Conservation (phyloP, 805 yeast genomes). For the Saturnispora mendoncae region DNA sequence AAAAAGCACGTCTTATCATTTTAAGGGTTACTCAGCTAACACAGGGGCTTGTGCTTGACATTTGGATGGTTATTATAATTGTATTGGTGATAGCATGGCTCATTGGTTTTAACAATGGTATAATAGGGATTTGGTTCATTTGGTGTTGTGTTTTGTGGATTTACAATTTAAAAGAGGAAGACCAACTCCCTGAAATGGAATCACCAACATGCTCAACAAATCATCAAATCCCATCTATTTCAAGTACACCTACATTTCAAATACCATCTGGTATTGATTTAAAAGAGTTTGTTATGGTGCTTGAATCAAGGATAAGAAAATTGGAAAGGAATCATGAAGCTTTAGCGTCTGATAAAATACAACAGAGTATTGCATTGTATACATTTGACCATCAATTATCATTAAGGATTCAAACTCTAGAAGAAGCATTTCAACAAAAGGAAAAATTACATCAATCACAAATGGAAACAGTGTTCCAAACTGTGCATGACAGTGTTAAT, state of each 20-base stretch:
- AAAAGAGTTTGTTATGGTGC: slow-evolving; percentile 2
- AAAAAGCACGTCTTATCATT: slow-evolving; percentile 3
- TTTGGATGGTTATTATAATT: slow-evolving; percentile 10
- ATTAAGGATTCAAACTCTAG: slow-evolving; percentile 11
- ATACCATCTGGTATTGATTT: background rate
- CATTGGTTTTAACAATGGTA: slow-evolving; percentile 8
- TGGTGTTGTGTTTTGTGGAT: slow-evolving; percentile 14
- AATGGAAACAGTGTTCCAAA: background rate
- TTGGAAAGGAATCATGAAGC: slow-evolving; percentile 6
- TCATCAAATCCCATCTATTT: background rate
- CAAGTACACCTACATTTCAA: background rate
- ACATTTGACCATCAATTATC: slow-evolving; percentile 11
- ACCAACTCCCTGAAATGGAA: background rate
- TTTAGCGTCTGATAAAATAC: slow-evolving; percentile 7
- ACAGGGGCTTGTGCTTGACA: slow-evolving; percentile 5
- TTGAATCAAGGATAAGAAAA: slow-evolving; percentile 4
- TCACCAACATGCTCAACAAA: too few species aligned
- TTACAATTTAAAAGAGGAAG: slow-evolving; percentile 11
- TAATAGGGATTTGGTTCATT: slow-evolving; percentile 8
- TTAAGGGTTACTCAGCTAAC: background rate
- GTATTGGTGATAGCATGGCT: slow-evolving; percentile 11
- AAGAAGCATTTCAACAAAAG: slow-evolving; percentile 4
- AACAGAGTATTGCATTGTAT: slow-evolving; percentile 12
- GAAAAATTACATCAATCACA: slow-evolving; percentile 1
- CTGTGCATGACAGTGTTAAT: background rate